phyloP scores from a whole-genome alignment of 2,329 filamentous ascomycete species.

The Paraphoma sp. region DNA sequence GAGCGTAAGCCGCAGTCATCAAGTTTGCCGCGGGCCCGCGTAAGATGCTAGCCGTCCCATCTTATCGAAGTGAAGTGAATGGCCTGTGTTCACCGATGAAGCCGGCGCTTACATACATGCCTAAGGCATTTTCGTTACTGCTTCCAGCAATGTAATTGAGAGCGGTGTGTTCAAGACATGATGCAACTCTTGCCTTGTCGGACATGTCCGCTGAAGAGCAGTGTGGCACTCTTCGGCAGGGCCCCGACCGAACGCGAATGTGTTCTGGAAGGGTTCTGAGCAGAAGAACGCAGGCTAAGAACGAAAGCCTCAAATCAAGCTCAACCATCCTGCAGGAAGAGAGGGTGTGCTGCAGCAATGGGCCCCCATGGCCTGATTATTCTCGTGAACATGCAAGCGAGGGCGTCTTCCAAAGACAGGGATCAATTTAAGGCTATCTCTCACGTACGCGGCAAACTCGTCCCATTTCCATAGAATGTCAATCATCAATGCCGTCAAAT shows the following conservation, averaged over 20 bases:
- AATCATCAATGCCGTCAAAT: background rate
- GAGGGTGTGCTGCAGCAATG: slow-evolving; percentile 11
- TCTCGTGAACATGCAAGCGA: slow-evolving; percentile 12
- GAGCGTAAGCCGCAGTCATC: slow-evolving; percentile 36
- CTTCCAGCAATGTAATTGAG: too few relatives aligned
- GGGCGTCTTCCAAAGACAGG: too few relatives aligned
- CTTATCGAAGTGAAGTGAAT: background rate
- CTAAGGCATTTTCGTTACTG: too few relatives aligned
- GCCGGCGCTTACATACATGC: too few relatives aligned
- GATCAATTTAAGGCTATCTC: too few relatives aligned
- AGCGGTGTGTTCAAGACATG: background rate
- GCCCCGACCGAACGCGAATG: background rate
- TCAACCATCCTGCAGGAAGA: slow-evolving; percentile 10
- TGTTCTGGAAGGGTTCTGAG: slow-evolving; percentile 9
- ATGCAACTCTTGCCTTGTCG: background rate
- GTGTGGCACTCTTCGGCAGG: too few relatives aligned
- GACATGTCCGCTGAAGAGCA: background rate
- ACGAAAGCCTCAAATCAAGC: slow-evolving; percentile 12
- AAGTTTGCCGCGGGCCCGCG: slow-evolving; percentile 9
- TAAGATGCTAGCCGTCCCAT: slow-evolving; percentile 23
- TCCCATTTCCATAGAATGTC: background rate
- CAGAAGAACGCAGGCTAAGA: slow-evolving; percentile 10
- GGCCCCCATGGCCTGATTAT: slow-evolving; percentile 12
- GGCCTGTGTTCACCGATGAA: too few relatives aligned
- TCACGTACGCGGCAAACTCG: background rate